Evolutionary conservation across 73 alveolate genomes (phyloP), one percentile per base, ranked within the genome.

Genomic region (Chromera velia): DNA sequence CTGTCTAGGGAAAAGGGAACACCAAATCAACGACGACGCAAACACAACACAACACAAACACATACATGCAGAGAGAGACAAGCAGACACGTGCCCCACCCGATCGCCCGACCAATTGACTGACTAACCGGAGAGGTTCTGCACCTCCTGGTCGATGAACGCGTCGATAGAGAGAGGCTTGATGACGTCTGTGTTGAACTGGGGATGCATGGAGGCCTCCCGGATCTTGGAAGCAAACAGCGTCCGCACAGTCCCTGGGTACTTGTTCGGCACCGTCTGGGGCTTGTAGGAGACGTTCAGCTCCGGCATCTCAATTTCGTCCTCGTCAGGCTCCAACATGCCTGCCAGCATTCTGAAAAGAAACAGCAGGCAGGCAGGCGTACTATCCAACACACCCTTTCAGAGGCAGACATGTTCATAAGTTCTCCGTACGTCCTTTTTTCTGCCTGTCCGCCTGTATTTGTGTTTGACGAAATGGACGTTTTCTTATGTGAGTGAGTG

Each of bases 191-290:
- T 89, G 74, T 86, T 70, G 90, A 96, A 96, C 47, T 88, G 86
- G 17, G 97, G 96, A 34, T 91, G 90, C 91, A 79, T 29, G 18
- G 9, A 45, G 77, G 84, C 84, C 32, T 77, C 84, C 33, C 84
- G 84, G 34, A 77, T 77, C 77, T 77, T 77, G 32, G 29, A 33
- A 30, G 45, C 26, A 33, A 77, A 77, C 32, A 77, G 68, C 19
- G 67, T 76, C 84, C 46, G 68, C 13, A 96, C 99, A 13, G 97
- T 83, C 27, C 98, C 98, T 40, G 90, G 92, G 72, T 93, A 96
- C 81, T 93, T 93, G 9, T 98, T 98, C 32, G 98, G 93, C 76
- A 96, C 91, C 55, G 92, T 92, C 82, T 96, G 95, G 1, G 99
- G 99, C 84, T 96, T 96, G 76, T 93, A 92, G 75, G 97, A 88